Evolutionary conservation across 257 asterid genomes (phyloP).

Genomic region (Solanum sejunctum): DNA sequence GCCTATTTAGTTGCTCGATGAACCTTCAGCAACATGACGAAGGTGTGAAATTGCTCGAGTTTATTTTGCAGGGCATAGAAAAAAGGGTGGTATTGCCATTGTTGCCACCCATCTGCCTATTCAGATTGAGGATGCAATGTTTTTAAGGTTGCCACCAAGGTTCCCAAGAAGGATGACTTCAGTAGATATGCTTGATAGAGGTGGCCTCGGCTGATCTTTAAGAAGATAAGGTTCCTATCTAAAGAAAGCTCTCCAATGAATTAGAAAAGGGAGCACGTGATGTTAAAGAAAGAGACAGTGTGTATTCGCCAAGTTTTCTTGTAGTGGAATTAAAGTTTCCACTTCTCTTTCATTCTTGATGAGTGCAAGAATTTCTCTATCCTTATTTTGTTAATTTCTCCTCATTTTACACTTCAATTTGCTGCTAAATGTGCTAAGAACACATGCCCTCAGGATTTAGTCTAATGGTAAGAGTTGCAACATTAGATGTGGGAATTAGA

Average conservation of each 20-base stretch:
- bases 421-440: neutral
- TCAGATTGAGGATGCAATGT: slow-evolving; percentile 45
- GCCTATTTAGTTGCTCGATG: slow-evolving; percentile 87
- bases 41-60: slow-evolving; percentile 59
- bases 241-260: neutral
- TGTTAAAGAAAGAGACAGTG: neutral
- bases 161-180: slow-evolving; percentile 45
- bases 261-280: neutral
- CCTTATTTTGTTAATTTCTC: neutral
- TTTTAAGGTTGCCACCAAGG: slow-evolving; percentile 48
- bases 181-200: slow-evolving; percentile 58
- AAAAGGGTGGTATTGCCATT: slow-evolving; percentile 65
- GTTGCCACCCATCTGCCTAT: slow-evolving; percentile 55
- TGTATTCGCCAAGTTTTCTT: neutral
- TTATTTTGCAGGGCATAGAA: slow-evolving; percentile 55
- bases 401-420: neutral
- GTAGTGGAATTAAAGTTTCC: neutral
- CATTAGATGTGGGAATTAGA: neutral
- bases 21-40: slow-evolving; percentile 77
- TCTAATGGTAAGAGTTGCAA: neutral
- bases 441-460: neutral
- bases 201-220: slow-evolving; percentile 20
- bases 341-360: neutral
- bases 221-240: neutral
- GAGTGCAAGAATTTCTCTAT: neutral